A percentile compares a stretch with the other conserved stretches of the same genome.
Conservation (phyloP, 2,329 filamentous ascomycete species). For the Phialophora expanda region DNA sequence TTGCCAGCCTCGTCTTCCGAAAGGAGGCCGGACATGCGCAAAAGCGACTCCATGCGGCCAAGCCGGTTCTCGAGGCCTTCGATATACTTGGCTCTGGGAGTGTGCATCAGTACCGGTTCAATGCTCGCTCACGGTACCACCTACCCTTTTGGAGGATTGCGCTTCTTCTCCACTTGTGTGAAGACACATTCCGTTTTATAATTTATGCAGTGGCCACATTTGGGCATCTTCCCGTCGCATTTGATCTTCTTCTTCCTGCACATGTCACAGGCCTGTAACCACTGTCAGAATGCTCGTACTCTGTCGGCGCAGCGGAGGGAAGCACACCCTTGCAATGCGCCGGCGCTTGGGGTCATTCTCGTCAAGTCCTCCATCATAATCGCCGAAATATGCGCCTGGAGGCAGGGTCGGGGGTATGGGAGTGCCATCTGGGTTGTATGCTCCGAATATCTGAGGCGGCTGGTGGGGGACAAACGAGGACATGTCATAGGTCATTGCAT, state of each 20-base stretch:
- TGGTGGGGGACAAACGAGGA: constrained; percentile 64
- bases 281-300: constrained; percentile 29
- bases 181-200: constrained; percentile 98
- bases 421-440: constrained; percentile 65
- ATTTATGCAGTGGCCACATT: constrained; percentile 94
- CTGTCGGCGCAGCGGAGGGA: constrained; percentile 7
- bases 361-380: constrained; percentile 57
- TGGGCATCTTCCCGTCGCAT: constrained; percentile 93
- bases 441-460: constrained; percentile 71
- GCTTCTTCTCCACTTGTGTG: constrained; percentile 98
- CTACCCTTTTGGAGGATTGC: constrained; percentile 94
- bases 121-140: constrained; percentile 39
- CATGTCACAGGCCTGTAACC: constrained; percentile 83
- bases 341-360: constrained; percentile 84
- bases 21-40: constrained; percentile 83
- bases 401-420: constrained; percentile 59
- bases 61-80: constrained; percentile 93
- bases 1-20: constrained; percentile 83
- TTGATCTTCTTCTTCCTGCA: constrained; percentile 94
- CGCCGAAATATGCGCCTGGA: constrained; percentile 46
- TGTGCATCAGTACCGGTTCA: constrained; percentile 10
- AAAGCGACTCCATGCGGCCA: constrained; percentile 91
- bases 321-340: constrained; percentile 80
- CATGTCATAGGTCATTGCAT: constrained; percentile 52
- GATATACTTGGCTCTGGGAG: constrained; percentile 86